Evolutionary conservation across 176 grass and related monocot species (phyloP).

Genomic region (Guadua angustifolia): DNA sequence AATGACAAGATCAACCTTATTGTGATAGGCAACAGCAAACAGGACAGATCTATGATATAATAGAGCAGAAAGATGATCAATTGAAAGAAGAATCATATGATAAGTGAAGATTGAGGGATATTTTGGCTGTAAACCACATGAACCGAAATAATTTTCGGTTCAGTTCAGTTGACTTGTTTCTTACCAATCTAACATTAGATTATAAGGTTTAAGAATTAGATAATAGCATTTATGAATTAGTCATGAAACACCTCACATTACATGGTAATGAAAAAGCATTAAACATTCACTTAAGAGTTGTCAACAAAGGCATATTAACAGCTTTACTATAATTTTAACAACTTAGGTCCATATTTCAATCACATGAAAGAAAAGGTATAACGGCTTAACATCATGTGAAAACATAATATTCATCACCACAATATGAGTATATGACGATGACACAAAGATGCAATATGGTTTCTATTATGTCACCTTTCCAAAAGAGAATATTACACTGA

Average conservation of each 20-base stretch:
- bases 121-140: neutral
- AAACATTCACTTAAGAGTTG: neutral
- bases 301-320: neutral
- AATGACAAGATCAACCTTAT: neutral
- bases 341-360: conserved; percentile 13
- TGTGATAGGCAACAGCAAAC: neutral
- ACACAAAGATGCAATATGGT: neutral
- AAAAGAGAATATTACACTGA: neutral
- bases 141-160: neutral
- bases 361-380: neutral
- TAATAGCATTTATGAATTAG: neutral
- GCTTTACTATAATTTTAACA: conserved; percentile 13
- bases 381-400: neutral
- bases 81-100: conserved; percentile 18
- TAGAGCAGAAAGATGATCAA: conserved; percentile 20
- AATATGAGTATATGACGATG: neutral
- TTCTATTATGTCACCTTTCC: neutral
- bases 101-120: neutral
- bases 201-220: neutral
- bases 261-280: neutral
- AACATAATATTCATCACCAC: neutral
- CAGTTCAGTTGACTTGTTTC: neutral
- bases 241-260: neutral
- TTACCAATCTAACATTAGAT: neutral
- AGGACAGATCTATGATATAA: conserved; percentile 9